Conservation (phyloP, 2,329 filamentous ascomycete genomes). For the Cercospora sp. region DNA sequence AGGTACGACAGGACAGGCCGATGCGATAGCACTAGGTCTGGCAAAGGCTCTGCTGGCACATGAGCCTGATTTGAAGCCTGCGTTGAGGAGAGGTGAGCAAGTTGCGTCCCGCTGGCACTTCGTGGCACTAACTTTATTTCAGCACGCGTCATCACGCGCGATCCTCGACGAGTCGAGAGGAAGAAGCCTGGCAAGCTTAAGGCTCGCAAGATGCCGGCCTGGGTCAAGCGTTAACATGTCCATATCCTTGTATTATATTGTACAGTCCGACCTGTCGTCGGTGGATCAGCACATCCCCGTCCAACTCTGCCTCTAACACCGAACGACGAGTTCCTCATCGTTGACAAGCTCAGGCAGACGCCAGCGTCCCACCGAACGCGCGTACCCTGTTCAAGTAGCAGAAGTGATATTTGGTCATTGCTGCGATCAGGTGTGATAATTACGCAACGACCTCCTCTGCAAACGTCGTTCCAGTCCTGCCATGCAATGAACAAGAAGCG, state of each 20-base stretch:
- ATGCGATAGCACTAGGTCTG: constrained; percentile 87
- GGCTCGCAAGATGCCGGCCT: constrained; percentile 95
- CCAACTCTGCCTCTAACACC: neutral
- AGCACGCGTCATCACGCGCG: constrained; percentile 92
- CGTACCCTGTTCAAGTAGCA: neutral
- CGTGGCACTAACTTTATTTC: constrained; percentile 26
- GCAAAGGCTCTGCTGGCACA: constrained; percentile 85
- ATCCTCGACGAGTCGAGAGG: constrained; percentile 89
- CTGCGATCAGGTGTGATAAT: neutral
- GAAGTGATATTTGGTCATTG: neutral
- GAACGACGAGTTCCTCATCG: neutral
- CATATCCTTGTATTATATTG: constrained; percentile 19
- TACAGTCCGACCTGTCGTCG: neutral
- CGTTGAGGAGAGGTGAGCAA: constrained; percentile 79
- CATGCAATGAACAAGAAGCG: neutral
- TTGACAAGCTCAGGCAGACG: neutral
- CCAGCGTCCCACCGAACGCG: neutral
- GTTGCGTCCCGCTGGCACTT: neutral
- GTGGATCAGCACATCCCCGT: neutral
- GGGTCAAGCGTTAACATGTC: constrained; percentile 74
- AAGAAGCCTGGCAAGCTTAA: constrained; percentile 97
- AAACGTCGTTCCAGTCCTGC: neutral
- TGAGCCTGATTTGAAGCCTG: constrained; percentile 86
- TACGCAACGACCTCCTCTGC: neutral
- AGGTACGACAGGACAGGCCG: constrained; percentile 91